Evolutionary conservation across 495 filamentous ascomycete genomes (phyloP), one percentile per base, ranked within the genome.

Genomic region (Xylaria sp.): DNA sequence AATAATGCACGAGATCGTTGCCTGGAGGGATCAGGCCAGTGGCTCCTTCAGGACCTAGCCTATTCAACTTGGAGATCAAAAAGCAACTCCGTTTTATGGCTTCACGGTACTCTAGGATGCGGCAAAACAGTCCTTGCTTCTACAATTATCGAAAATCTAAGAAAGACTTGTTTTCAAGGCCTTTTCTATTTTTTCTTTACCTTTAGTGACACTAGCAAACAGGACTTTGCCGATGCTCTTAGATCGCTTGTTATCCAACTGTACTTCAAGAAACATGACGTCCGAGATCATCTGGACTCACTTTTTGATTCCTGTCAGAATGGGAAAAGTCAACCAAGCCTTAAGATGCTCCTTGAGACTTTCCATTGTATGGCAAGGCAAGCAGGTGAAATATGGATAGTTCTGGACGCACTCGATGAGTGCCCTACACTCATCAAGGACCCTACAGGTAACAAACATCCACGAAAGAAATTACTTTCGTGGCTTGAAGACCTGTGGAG

Each of bases 61-160:
- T 68, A 68, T 31, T 31, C n/a, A 5, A 5, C 1, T 33, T 68
- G 50, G 50, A 57, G 40, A 58, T n/a, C 3, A 0, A 9, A 43
- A 24, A 29, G 3, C 1, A 24, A 43, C 0, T 68, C 65, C 7
- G 41, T 68, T 29, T 29, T 68, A 3, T 68, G 65, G 65, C 65
- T 68, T 21, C 17, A 68, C 35, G 65, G 65, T 4, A 46, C 58
- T 58, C 65, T 44, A 31, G 65, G 65, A 26, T 68, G 65, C 9
- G 65, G 65, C 26, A 68, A 71, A n/a, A 50, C 33, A 17, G 24
- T 71, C 15, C 62, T 65, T 35, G 4, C 62, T 5, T 29, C 62
- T 35, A 37, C 44, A 9, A 65, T 65, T 35, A 52, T 65, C 11
- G 44, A 65, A 14, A 44, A 52, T 15, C 15, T 65, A 0, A 0